These are phyloP conservation scores for Phycomyces nitens DNA, from an alignment of 192 early-diverging fungal species.

Conservation along the genomic window DNA sequence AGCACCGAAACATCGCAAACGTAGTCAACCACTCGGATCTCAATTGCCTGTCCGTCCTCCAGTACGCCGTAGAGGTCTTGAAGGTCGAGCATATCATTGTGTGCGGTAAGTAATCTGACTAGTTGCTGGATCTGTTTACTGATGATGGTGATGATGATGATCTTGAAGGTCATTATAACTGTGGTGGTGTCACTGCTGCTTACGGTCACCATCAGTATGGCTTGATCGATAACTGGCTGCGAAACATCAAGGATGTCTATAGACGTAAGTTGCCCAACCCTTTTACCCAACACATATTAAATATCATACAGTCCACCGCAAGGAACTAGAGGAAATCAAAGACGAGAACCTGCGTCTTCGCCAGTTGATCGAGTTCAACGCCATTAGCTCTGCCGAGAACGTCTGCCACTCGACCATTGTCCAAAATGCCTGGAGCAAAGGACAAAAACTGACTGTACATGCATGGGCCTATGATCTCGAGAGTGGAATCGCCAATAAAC, in stretches of 20 bases:
- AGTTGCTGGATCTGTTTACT: neutral
- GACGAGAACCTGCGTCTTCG: conserved; percentile 43
- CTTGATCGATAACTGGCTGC: conserved; percentile 88
- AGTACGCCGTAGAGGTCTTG: conserved; percentile 90
- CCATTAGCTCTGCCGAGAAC: conserved; percentile 63
- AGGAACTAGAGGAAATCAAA: conserved; percentile 39
- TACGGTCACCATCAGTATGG: conserved; percentile 59
- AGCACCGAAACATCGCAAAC: conserved; percentile 98
- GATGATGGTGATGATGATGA: neutral
- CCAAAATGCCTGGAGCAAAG: conserved; percentile 77
- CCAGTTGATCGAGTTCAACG: conserved; percentile 72
- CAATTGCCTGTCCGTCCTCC: conserved; percentile 78
- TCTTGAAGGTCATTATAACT: conserved; percentile 55
- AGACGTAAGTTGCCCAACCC: conserved; percentile 44
- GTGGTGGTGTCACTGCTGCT: conserved; percentile 69
- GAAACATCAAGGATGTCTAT: conserved; percentile 83
- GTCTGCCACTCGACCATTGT: conserved; percentile 74
- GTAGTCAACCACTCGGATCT: conserved; percentile 79
- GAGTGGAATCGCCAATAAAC: conserved; percentile 31
- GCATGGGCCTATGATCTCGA: conserved; percentile 71
- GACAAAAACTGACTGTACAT: conserved; percentile 69
- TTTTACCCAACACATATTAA: neutral
- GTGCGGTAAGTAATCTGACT: conserved; percentile 53
- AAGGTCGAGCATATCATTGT: conserved; percentile 93
- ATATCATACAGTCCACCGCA: conserved; percentile 24